phyloP scores from a whole-genome alignment of 2,329 filamentous ascomycete genomes.

The Aspergillus sp. region DNA sequence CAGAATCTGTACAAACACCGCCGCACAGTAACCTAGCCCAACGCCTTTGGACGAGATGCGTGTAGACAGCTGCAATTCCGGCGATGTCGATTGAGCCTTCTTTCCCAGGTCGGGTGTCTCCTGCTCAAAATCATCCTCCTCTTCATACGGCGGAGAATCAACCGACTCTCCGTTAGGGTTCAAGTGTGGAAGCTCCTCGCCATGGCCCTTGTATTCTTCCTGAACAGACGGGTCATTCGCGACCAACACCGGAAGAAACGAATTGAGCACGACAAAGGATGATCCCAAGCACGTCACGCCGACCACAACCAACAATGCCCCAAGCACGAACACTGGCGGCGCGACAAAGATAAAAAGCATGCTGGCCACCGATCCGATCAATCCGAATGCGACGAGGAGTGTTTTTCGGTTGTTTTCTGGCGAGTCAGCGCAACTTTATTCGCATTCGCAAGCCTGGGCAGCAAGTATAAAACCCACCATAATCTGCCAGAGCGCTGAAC shows the following conservation, averaged over 20 bases:
- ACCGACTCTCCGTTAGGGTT: constrained; percentile 10
- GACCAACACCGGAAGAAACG: constrained; percentile 80
- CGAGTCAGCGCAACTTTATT: neutral
- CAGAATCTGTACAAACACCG: constrained; percentile 71
- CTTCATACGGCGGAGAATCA: constrained; percentile 13
- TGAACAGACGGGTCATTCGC: constrained; percentile 62
- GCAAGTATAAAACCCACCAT: constrained; percentile 46
- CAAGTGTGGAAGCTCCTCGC: constrained; percentile 20
- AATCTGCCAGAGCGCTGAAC: constrained; percentile 57
- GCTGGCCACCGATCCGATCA: constrained; percentile 67
- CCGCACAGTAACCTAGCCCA: constrained; percentile 80
- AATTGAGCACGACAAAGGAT: constrained; percentile 86
- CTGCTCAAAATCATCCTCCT: constrained; percentile 17
- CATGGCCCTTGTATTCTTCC: constrained; percentile 16
- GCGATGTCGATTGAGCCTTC: constrained; percentile 34
- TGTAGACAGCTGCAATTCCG: constrained; percentile 71
- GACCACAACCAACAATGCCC: constrained; percentile 71
- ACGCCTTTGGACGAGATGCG: constrained; percentile 83
- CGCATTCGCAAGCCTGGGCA: neutral
- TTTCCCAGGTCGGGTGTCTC: constrained; percentile 4
- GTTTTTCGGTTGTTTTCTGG: constrained; percentile 61
- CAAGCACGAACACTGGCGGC: constrained; percentile 68
- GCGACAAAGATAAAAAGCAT: constrained; percentile 80
- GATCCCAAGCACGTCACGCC: constrained; percentile 86
- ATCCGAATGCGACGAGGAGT: constrained; percentile 71